Evolutionary conservation across 2,329 filamentous ascomycete genomes (phyloP), one percentile per base, ranked within the genome.

Genomic region (Talaromyces sp.): DNA sequence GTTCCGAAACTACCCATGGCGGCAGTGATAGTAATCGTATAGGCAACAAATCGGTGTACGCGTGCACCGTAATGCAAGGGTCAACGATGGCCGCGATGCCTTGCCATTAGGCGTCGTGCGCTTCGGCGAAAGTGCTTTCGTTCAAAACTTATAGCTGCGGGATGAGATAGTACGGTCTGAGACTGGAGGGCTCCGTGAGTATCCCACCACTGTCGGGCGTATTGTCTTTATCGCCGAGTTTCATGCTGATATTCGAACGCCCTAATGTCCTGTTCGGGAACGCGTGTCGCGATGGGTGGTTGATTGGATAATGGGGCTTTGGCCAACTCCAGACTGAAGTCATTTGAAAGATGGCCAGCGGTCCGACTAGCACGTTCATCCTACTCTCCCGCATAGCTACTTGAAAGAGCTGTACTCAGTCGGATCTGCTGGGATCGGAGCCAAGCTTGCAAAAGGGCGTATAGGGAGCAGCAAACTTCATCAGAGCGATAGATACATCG

Each of bases 201-300:
- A 80, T 0, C 76, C 76, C 0, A 80, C 72, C 0, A 80, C 78
- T 78, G 63, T 80, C 79, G 55, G 71, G 75, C 0, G 50, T 58
- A 1, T 72, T 65, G 0, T 72, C 64, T 2, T 48, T 35, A 60
- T 80, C 73, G 2, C 79, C 79, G 0, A 81, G 63, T 33, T 75
- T 71, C 14, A 80, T 44, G 12, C 67, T 70, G 58, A 81, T 77
- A 0, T 67, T n/a, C 18, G 65, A 80, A 79, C 31, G 12, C 1
- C 31, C 14, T 28, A 25, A 31, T 42, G 4, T 42, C 39, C 5
- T 16, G 16, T n/a, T 37, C 12, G 9, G 35, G 46, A 0, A 65
- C 57, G 8, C 25, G 18, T 23, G 11, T 8, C 12, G 28, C 37
- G 18, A 52, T 39, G 23, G 59, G 42, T 5, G 44, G 39, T n/a